Evolutionary conservation across 78 protist genomes (phyloP), one percentile per base, ranked within the genome.

Genomic region (Dictyostelium brefeldianum): DNA sequence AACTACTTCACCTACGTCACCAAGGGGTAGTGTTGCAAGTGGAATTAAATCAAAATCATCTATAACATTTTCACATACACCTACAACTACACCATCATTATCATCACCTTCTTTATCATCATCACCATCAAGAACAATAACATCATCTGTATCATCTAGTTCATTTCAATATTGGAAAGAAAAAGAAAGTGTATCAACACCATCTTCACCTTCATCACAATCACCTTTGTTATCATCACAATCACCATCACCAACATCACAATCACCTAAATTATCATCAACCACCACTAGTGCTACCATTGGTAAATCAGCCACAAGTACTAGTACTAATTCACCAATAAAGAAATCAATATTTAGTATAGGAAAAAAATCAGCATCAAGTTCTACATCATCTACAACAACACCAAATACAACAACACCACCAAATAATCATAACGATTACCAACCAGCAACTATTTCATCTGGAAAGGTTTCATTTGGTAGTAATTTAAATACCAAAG

Each of bases 131-230:
- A 41, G 43, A 29, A 36, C 43, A 36, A 78, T 78, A 20, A 51
- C 59, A 41, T 31, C 70, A 51, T 54, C 83, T 41, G 51, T 43
- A 51, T 78, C 83, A 17, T 65, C 79, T n/a, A 59, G 57, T 81
- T 74, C 92, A 74, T 84, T 84, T 18, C 75, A 51, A n/a, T 84
- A 84, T 74, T 84, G 92, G 92, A 84, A 84, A 46, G 75, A 84
- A 75, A 75, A 59, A 27, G 92, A 84, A 20, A 22, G 70, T 2
- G 31, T 59, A 15, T n/a, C 59, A 18, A 41, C 81, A 29, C 81
- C 69, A 5, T 5, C 81, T 8, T 64, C 51, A 15, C 48, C 77
- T 0, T 43, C 36, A 41, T 7, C 81, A 50, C 7, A 14, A 56
- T n/a, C 85, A n/a, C 84, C 84, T 36, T 36, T 12, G 78, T 43